Evolutionary conservation across 2,329 filamentous ascomycete genomes (phyloP).

Genomic region (Orbilia javanica): DNA sequence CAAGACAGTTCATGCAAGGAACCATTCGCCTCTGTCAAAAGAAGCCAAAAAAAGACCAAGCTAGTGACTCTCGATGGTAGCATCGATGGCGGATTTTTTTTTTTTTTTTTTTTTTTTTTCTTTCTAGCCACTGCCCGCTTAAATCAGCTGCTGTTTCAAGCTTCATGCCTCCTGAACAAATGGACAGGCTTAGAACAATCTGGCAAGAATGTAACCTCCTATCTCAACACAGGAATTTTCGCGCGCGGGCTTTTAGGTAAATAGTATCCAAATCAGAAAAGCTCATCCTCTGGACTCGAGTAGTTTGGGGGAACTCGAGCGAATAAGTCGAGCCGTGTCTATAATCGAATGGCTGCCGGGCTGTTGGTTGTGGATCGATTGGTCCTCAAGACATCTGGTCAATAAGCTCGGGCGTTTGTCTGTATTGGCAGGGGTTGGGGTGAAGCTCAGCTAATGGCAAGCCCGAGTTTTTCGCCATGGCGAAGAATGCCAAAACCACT

Average conservation of each 20-base stretch:
- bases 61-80: not conserved
- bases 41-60: constrained; percentile 54
- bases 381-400: constrained; percentile 36
- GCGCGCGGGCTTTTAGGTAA: constrained; percentile 22
- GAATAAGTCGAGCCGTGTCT: constrained; percentile 41
- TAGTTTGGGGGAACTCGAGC: too few species aligned
- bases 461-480: constrained; percentile 43
- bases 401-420: constrained; percentile 45
- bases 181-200: constrained; percentile 10
- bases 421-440: constrained; percentile 27
- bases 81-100: constrained; percentile 30
- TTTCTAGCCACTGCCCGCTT: constrained; percentile 24
- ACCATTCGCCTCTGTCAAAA: constrained; percentile 30
- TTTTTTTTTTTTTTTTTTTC: not conserved
- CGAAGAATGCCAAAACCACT: constrained; percentile 58
- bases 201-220: constrained; percentile 36
- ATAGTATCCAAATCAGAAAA: constrained; percentile 33
- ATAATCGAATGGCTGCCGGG: constrained; percentile 6
- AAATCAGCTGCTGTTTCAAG: constrained; percentile 55
- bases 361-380: constrained; percentile 39
- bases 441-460: constrained; percentile 54
- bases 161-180: constrained; percentile 53
- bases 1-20: constrained; percentile 57
- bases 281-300: not conserved
- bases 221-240: constrained; percentile 37